These are phyloP conservation scores for Geosiphon pyriformis DNA, from an alignment of 192 early-diverging fungal species.

Conservation along the genomic window DNA sequence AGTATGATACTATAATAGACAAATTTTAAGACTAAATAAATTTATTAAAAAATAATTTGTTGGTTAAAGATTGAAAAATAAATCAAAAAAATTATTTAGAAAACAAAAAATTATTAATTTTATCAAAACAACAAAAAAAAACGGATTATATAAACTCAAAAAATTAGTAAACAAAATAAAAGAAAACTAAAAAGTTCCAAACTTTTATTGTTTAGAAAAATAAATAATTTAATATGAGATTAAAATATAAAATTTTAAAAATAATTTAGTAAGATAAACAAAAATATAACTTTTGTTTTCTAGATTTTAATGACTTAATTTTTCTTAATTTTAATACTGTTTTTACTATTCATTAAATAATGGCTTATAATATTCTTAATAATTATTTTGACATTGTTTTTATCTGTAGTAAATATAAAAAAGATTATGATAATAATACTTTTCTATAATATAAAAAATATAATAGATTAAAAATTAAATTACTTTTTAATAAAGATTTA, in stretches of 20 bases:
- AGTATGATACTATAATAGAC: background rate
- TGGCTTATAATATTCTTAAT: slow-evolving; percentile 5
- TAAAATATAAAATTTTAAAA: background rate
- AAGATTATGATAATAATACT: slow-evolving; percentile 15
- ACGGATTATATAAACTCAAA: slow-evolving; percentile 6
- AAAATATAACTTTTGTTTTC: background rate
- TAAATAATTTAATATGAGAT: slow-evolving; percentile 8
- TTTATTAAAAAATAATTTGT: slow-evolving; percentile 11
- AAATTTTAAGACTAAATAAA: slow-evolving; percentile 6
- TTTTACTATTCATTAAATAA: slow-evolving; percentile 4
- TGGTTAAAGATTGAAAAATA: slow-evolving; percentile 11
- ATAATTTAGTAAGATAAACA: background rate
- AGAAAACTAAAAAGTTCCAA: slow-evolving; percentile 14
- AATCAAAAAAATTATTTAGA: slow-evolving; percentile 12
- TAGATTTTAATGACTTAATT: background rate
- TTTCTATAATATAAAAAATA: slow-evolving; percentile 4
- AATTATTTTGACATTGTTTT: background rate
- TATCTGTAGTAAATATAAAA: slow-evolving; percentile 9
- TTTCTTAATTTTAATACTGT: background rate
- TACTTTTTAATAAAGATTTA: slow-evolving; percentile 14
- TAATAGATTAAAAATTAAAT: slow-evolving; percentile 15
- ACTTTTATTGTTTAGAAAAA: slow-evolving; percentile 16
- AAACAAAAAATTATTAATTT: slow-evolving; percentile 6
- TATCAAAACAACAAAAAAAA: slow-evolving; percentile 18
- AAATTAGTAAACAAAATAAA: slow-evolving; percentile 14